phyloP scores from a whole-genome alignment of 106 monocot genomes.

The Cymbidium sinense region DNA sequence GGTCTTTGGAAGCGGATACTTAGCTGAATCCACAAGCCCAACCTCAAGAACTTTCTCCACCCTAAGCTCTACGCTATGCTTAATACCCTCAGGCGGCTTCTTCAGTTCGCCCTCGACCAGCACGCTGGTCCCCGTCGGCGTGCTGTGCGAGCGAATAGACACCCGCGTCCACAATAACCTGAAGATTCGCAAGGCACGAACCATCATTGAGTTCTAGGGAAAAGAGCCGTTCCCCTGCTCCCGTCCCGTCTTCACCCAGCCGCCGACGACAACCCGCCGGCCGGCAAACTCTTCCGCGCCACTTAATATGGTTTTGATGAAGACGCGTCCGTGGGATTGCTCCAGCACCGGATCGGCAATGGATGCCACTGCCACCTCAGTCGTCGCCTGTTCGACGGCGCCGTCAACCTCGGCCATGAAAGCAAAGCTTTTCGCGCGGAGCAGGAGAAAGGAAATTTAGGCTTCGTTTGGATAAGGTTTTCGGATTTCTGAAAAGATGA shows the following conservation, averaged over 20 bases:
- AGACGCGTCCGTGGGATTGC: slow-evolving; percentile 30
- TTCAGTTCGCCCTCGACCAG: slow-evolving; percentile 84
- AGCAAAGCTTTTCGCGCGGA: background rate
- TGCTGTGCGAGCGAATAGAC: slow-evolving; percentile 53
- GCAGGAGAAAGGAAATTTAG: background rate
- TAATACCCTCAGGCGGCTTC: slow-evolving; percentile 79
- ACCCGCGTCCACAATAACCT: slow-evolving; percentile 73
- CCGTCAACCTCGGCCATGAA: background rate
- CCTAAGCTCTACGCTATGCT: slow-evolving; percentile 69
- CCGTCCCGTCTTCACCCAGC: slow-evolving; percentile 92
- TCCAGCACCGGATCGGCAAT: slow-evolving; percentile 19
- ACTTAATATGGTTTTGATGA: slow-evolving; percentile 47
- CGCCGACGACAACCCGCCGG: slow-evolving; percentile 61
- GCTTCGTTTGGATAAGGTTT: too few species aligned
- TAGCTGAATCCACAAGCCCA: slow-evolving; percentile 49
- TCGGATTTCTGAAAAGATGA: too few species aligned
- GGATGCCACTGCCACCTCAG: slow-evolving; percentile 9
- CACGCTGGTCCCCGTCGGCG: slow-evolving; percentile 72
- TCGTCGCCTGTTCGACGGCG: background rate
- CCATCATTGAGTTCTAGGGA: slow-evolving; percentile 99
- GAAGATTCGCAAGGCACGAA: slow-evolving; percentile 71
- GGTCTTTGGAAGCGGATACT: slow-evolving; percentile 89
- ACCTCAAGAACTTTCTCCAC: slow-evolving; percentile 64
- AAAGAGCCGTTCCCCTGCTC: slow-evolving; percentile 93
- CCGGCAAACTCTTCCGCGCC: slow-evolving; percentile 33